Conservation (phyloP, 2,329 filamentous ascomycete species). For the Metarhizium rileyi region DNA sequence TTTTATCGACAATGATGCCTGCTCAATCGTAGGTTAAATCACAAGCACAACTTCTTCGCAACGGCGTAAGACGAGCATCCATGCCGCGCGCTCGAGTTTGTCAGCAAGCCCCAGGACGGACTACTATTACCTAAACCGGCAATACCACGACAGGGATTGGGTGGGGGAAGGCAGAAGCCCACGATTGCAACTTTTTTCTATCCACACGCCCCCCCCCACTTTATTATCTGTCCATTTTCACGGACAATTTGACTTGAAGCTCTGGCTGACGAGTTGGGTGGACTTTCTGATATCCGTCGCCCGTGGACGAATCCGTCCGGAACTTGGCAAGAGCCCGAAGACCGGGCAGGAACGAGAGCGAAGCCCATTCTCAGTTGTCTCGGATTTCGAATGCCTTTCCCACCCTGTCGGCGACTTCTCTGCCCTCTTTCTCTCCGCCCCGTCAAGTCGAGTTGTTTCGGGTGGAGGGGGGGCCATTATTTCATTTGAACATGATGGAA, state of each 20-base stretch:
- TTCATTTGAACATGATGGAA: no score
- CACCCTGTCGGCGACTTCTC: no score
- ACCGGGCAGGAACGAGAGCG: conserved; percentile 10
- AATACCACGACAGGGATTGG: not conserved
- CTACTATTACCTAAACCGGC: conserved; percentile 1
- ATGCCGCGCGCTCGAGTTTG: not conserved
- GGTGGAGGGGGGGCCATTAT: not conserved
- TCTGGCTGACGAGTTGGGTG: no score
- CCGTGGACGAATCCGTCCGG: conserved; percentile 10
- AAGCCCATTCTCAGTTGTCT: not conserved
- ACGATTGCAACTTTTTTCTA: not conserved
- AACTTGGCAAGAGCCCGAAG: conserved; percentile 19
- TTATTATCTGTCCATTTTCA: no score
- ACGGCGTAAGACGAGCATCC: no score
- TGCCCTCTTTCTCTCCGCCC: no score
- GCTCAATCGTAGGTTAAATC: no score
- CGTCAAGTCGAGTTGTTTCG: no score
- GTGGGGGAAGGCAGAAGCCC: not conserved
- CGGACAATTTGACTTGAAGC: no score
- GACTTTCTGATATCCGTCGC: not conserved
- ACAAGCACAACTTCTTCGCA: no score
- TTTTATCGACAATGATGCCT: no score
- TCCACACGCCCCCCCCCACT: not conserved
- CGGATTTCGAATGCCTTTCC: no score
- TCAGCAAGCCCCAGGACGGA: not conserved